These are phyloP conservation scores for Curvularia lunata DNA, from an alignment of 2,329 filamentous ascomycete species.

Conservation along the genomic window DNA sequence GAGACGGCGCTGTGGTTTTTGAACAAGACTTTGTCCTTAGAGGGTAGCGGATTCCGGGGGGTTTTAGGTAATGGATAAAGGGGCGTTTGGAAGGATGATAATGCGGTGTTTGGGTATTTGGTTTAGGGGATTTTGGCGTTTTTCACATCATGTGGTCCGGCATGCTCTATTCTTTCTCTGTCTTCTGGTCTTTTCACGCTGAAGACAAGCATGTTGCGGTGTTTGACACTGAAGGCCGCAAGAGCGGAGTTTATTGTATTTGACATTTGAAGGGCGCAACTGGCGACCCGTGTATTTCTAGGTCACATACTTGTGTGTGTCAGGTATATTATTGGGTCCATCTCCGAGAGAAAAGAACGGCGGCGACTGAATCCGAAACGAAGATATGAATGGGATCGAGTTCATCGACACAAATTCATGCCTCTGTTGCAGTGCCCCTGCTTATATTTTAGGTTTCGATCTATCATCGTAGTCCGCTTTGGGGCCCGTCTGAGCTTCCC, in stretches of 20 bases:
- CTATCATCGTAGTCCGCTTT: background rate
- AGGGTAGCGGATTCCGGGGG: too few species aligned
- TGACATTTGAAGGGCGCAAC: background rate
- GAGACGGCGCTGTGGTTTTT: too few species aligned
- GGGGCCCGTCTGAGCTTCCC: background rate
- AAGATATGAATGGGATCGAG: background rate
- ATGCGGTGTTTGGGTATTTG: too few species aligned
- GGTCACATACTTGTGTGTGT: background rate
- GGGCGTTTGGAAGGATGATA: too few species aligned
- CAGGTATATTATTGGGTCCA: background rate
- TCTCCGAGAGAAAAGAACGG: background rate
- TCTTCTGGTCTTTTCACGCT: too few species aligned
- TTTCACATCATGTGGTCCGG: too few species aligned
- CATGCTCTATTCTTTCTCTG: too few species aligned
- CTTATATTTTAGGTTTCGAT: background rate
- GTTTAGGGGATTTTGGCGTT: too few species aligned
- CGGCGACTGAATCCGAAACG: background rate
- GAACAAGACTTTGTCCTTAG: too few species aligned
- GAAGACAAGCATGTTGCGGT: too few species aligned
- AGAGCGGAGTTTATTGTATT: background rate
- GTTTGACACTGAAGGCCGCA: background rate
- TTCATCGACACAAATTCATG: background rate
- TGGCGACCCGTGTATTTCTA: background rate
- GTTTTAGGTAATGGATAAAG: too few species aligned
- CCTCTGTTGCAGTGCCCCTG: background rate